phyloP scores from a whole-genome alignment of 2,329 filamentous ascomycete species.

The Epicoccum nigrum region DNA sequence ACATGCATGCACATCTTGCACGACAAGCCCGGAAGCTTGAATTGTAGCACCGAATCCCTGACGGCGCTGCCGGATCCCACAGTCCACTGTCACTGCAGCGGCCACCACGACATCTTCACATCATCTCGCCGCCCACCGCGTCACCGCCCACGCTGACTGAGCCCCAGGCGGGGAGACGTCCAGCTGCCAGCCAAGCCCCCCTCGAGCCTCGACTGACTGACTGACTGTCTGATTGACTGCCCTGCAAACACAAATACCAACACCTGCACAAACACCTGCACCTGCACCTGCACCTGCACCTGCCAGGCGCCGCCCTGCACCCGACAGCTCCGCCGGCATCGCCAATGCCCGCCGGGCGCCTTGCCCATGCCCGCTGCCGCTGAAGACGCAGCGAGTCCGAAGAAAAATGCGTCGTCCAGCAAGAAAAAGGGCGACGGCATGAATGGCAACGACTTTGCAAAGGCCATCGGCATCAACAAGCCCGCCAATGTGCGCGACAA shows the following conservation, averaged over 20 bases:
- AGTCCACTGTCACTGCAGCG: constrained; percentile 1
- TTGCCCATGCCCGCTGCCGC: constrained; percentile 29
- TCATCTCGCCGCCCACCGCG: not conserved
- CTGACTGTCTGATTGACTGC: no score
- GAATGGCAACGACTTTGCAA: constrained; percentile 48
- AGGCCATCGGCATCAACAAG: constrained; percentile 50
- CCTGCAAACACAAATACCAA: no score
- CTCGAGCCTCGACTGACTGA: not conserved
- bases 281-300: no score
- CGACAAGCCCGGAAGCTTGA: constrained; percentile 7
- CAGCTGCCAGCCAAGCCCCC: not conserved
- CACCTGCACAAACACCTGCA: no score
- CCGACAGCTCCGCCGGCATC: not conserved
- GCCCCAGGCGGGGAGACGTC: constrained; percentile 12
- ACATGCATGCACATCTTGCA: constrained; percentile 4
- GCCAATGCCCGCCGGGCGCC: constrained; percentile 33
- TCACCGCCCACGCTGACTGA: constrained; percentile 9
- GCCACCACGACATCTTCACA: not conserved
- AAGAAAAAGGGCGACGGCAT: constrained; percentile 36
- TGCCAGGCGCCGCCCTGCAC: not conserved
- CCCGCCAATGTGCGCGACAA: constrained; percentile 69
- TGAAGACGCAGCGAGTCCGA: constrained; percentile 23
- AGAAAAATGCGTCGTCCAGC: constrained; percentile 40
- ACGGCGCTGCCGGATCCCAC: constrained; percentile 1
- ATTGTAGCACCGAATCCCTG: constrained; percentile 7